Percentiles rank a stretch among this genome's conserved stretches.
phyloP scores from a whole-genome alignment of 176 grass and related monocot genomes.

The Dactylis glomerata region DNA sequence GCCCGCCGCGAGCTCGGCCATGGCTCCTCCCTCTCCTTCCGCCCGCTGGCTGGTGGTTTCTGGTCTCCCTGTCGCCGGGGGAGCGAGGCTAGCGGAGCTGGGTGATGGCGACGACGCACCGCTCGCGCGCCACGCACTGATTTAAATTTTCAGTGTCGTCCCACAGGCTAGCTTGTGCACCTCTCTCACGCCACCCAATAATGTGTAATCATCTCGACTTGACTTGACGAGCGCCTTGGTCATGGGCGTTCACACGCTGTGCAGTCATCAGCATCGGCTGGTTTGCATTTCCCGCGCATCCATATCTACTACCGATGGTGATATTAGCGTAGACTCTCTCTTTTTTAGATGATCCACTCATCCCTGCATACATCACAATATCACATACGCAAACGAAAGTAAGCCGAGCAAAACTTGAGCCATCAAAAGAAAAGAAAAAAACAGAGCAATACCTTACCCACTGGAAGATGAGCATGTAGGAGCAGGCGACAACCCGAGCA shows the following conservation, averaged over 20 bases:
- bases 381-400: too few relatives aligned
- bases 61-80: neutral
- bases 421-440: neutral
- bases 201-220: neutral
- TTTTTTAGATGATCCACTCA: neutral
- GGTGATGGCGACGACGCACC: neutral
- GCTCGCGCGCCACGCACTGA: neutral
- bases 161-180: neutral
- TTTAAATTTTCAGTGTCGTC: neutral
- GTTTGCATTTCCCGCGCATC: neutral
- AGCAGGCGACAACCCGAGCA: too few relatives aligned
- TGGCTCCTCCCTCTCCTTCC: neutral
- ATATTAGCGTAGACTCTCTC: neutral
- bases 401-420: neutral
- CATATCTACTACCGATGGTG: neutral
- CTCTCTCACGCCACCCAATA: neutral
- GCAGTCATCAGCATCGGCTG: neutral
- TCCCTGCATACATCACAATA: neutral
- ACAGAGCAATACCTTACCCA: too few relatives aligned
- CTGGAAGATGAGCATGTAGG: too few relatives aligned
- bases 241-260: neutral
- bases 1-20: neutral
- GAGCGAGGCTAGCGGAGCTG: neutral
- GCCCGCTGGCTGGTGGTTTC: neutral
- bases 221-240: neutral